Evolutionary conservation across 2,329 filamentous ascomycete genomes (phyloP), one percentile per base, ranked within the genome.

Genomic region (Phaeoacremonium minimum): DNA sequence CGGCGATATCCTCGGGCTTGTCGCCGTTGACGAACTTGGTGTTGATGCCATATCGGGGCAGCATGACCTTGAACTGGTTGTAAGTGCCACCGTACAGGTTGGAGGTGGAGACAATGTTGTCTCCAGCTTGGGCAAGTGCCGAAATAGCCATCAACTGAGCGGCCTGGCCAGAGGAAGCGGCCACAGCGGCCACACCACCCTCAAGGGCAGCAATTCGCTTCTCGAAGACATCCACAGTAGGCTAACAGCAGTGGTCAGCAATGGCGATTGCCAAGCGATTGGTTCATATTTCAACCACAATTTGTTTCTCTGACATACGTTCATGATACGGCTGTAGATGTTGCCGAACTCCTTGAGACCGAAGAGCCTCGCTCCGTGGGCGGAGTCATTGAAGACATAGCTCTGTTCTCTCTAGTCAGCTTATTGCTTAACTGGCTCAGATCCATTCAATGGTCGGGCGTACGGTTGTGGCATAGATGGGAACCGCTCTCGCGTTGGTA

Each of bases 271-370:
- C n/a, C n/a, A n/a, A n/a, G n/a, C n/a, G n/a, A n/a, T n/a, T n/a
- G n/a, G n/a, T n/a, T n/a, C n/a, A n/a, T n/a, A n/a, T n/a, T n/a
- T n/a, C n/a, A n/a, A n/a, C n/a, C n/a, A n/a, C n/a, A n/a, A n/a
- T n/a, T n/a, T n/a, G n/a, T n/a, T n/a, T 26, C 22, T 9, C 9
- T 9, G 22, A 26, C 77, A 56, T 55, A 88, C 86, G 65, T 97
- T 96, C 85, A 87, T 88, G 53, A 98, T 89, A 46, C 93, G 87
- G 61, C 84, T 93, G 75, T 98, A 98, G 62, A 97, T 95, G 68
- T 97, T 97, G 65, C 90, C 93, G 53, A 87, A 85, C 67, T 97
- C 89, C 70, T 97, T 94, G 63, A 98, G 86, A 57, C 88, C 87
- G 58, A 98, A 98, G 29, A 98, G 83, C 60, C 89, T 83, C 38